These are phyloP conservation scores for Stenocarpella maydis DNA, from an alignment of 2,329 filamentous ascomycete genomes.

Conservation along the genomic window DNA sequence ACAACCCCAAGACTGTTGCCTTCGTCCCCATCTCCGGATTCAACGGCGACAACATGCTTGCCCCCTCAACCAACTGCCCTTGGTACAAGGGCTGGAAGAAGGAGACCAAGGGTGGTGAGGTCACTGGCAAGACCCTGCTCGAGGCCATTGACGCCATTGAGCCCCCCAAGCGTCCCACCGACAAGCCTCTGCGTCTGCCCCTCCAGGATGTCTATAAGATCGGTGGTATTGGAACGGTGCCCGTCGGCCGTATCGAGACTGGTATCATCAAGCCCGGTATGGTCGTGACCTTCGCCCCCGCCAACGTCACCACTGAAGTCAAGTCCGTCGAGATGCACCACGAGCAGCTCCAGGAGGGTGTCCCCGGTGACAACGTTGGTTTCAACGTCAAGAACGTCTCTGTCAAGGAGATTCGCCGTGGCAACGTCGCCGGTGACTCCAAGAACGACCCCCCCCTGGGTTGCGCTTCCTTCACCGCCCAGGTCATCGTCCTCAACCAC, in stretches of 20 bases:
- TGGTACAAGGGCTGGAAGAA: constrained; percentile 99
- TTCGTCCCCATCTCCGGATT: constrained; percentile 99
- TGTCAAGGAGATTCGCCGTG: constrained; percentile 99
- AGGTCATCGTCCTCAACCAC: constrained; percentile 99
- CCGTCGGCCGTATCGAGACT: constrained; percentile 99
- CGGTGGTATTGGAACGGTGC: constrained; percentile 99
- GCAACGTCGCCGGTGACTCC: constrained; percentile 99
- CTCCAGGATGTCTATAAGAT: constrained; percentile 99
- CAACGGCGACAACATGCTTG: constrained; percentile 99
- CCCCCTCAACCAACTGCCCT: constrained; percentile 88
- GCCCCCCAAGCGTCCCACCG: constrained; percentile 88
- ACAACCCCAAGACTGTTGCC: constrained; percentile 98
- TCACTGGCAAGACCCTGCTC: constrained; percentile 94
- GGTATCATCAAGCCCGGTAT: constrained; percentile 90
- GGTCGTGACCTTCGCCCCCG: constrained; percentile 98
- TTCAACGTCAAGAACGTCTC: constrained; percentile 99
- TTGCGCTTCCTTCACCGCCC: constrained; percentile 95
- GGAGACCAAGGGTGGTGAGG: constrained; percentile 90
- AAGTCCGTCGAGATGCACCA: constrained; percentile 99
- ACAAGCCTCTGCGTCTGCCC: constrained; percentile 99
- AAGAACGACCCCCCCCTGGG: constrained; percentile 97
- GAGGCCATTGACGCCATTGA: constrained; percentile 99
- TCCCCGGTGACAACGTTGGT: constrained; percentile 99
- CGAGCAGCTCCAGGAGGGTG: constrained; percentile 95
- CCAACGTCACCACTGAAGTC: constrained; percentile 99